Evolutionary conservation across 2,329 filamentous ascomycete species (phyloP).

Genomic region (Trichoderma asperellum): DNA sequence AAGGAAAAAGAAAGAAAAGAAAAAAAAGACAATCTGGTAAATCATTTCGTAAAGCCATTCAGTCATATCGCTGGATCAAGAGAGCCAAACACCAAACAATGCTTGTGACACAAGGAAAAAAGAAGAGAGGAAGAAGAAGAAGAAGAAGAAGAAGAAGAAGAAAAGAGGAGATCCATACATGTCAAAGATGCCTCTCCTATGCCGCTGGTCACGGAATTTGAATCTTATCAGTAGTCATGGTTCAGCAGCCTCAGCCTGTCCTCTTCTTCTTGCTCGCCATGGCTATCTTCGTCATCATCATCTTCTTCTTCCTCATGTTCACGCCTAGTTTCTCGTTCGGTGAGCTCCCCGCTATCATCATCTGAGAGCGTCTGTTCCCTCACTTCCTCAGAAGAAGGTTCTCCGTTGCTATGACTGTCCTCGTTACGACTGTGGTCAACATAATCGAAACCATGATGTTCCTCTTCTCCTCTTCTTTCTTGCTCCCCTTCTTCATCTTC

Average conservation of each 20-base stretch:
- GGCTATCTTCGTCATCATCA: background rate
- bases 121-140: slow-evolving; percentile 3
- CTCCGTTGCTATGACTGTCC: background rate
- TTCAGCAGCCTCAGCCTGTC: slow-evolving; percentile 26
- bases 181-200: background rate
- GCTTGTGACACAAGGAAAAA: background rate
- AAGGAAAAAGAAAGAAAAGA: background rate
- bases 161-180: background rate
- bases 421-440: background rate
- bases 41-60: slow-evolving; percentile 26
- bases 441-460: background rate
- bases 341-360: slow-evolving; percentile 8
- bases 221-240: slow-evolving; percentile 28
- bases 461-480: slow-evolving; percentile 21
- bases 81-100: slow-evolving; percentile 21
- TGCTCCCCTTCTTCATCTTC: slow-evolving; percentile 24
- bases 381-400: background rate
- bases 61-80: slow-evolving; percentile 1
- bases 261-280: slow-evolving; percentile 14
- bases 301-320: background rate
- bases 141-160: background rate
- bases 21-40: slow-evolving; percentile 15
- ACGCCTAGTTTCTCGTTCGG: background rate
- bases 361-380: background rate
- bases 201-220: slow-evolving; percentile 5